Evolutionary conservation across 805 yeast genomes (phyloP).

Genomic region (Metschnikowia orientalis): DNA sequence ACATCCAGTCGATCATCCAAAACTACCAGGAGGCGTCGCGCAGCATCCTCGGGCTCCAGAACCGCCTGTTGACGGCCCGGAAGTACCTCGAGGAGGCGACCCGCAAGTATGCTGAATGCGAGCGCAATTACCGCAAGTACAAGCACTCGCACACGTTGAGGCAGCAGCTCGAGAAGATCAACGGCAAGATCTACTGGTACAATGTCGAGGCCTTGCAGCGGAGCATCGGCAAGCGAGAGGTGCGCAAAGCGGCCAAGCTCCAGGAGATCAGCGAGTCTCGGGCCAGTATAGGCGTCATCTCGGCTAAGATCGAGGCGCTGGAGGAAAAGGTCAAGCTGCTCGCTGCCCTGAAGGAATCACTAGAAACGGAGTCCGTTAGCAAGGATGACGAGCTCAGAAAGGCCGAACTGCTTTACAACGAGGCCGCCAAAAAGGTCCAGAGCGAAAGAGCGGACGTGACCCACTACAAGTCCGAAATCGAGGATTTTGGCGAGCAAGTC

Average conservation of each 20-base stretch:
- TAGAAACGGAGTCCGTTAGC: slow-evolving; percentile 2
- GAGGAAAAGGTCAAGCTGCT: not conserved
- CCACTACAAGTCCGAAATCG: slow-evolving; percentile 21
- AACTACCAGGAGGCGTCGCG: slow-evolving; percentile 39
- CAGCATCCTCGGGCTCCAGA: slow-evolving; percentile 28
- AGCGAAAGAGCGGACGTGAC: slow-evolving; percentile 10
- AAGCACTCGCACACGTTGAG: slow-evolving; percentile 33
- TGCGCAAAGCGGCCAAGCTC: slow-evolving; percentile 12
- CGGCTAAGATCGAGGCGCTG: not conserved
- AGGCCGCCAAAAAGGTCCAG: slow-evolving; percentile 10
- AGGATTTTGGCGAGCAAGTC: slow-evolving; percentile 10
- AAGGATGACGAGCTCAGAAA: slow-evolving; percentile 3
- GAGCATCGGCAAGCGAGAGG: slow-evolving; percentile 19
- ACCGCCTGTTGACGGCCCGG: slow-evolving; percentile 25
- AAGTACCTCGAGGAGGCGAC: slow-evolving; percentile 24
- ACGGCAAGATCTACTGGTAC: slow-evolving; percentile 42
- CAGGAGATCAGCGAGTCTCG: slow-evolving; percentile 16
- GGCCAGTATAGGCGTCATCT: slow-evolving; percentile 18
- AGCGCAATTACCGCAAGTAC: slow-evolving; percentile 29
- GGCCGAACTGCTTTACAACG: slow-evolving; percentile 8
- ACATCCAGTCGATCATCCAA: slow-evolving; percentile 59
- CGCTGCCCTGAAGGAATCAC: not conserved
- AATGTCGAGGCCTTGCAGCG: slow-evolving; percentile 32
- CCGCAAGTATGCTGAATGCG: slow-evolving; percentile 27
- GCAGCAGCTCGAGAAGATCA: slow-evolving; percentile 27